Evolutionary conservation across 2,329 filamentous ascomycete genomes (phyloP), one percentile per base, ranked within the genome.

Genomic region (Mariannaea sp.): DNA sequence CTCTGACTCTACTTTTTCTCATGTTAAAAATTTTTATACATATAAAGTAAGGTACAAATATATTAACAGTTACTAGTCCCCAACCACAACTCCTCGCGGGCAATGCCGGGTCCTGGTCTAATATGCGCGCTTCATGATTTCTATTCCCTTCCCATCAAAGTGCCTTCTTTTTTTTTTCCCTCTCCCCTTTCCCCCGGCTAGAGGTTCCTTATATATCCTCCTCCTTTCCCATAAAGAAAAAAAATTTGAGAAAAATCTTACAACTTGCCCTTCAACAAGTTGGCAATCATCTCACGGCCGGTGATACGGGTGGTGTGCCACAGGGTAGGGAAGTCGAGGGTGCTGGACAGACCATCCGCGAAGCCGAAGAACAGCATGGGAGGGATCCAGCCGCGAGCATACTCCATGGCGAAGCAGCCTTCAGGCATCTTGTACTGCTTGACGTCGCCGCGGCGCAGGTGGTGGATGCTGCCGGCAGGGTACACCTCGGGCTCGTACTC

Each of bases 321-420:
- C 66, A 96, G 73, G 2, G 91, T 96, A n/a, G 83, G 84, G 69
- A 95, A 82, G 73, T 96, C 92, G 61, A 96, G 77, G 4, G 91
- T 96, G 73, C 87, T 92, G 49, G 80, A 84, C 54, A 96, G 80
- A 40, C 83, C 85, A 73, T 96, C 92, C 58, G 90, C 89, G 71
- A 88, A 93, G 55, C 92, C 92, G 72, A 96, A 96, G 72, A 89
- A 88, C 45, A 96, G 78, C 92, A 96, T 96, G 53, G 89, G 89
- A 40, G 92, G 92, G 73, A 96, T 95, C 90, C 90, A 96, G 59
- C 92, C 91, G 62, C 87, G 80, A 40, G 89, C 89, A 73, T 92
- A 90, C 79, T 93, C 90, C 64, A 94, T 80, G 47, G 90, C 90
- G 74, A 91, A 92, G 78, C 88, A 92, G 55, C 76, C 77, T 53